Percentiles rank a stretch among this genome's conserved stretches.
Conservation (phyloP, 208 protist species). For the Leishmania lainsoni region DNA sequence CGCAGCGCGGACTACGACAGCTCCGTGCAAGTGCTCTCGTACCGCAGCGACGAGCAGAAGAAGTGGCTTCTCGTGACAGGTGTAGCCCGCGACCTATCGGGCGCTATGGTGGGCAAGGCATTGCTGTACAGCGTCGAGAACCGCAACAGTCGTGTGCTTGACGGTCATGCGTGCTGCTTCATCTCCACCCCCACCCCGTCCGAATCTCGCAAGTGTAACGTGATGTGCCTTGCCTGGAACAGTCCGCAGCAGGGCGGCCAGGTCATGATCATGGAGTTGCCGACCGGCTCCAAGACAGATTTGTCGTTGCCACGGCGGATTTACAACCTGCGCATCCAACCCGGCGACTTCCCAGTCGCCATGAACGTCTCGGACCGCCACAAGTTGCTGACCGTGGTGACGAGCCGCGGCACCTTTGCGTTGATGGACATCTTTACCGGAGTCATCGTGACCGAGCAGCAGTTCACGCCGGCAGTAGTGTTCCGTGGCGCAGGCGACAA, state of each 20-base stretch:
- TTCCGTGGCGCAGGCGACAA: constrained; percentile 95
- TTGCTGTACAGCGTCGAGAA: constrained; percentile 98
- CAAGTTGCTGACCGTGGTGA: constrained; percentile 97
- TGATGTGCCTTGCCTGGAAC: constrained; percentile 96
- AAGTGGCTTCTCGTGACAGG: constrained; percentile 98
- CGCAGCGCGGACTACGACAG: constrained; percentile 88
- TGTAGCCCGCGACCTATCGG: constrained; percentile 80
- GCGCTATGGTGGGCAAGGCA: constrained; percentile 93
- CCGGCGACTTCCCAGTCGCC: constrained; percentile 98
- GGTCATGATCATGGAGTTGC: constrained; percentile 93
- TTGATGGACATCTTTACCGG: constrained; percentile 97
- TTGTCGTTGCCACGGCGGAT: constrained; percentile 62
- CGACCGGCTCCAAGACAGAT: constrained; percentile 77
- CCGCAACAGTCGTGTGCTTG: constrained; percentile 92
- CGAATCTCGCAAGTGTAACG: constrained; percentile 78
- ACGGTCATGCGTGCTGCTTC: constrained; percentile 97
- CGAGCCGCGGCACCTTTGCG: constrained; percentile 95
- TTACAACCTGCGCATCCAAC: constrained; percentile 60
- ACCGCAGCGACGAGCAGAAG: constrained; percentile 91
- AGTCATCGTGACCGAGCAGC: constrained; percentile 94
- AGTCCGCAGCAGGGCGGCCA: constrained; percentile 80
- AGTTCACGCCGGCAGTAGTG: constrained; percentile 95
- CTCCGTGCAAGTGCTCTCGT: constrained; percentile 97
- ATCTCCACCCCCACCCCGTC: constrained; percentile 74
- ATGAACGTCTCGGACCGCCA: constrained; percentile 96